phyloP scores from a whole-genome alignment of 371 early-diverging fungal genomes.

The Enterospora canceri region DNA sequence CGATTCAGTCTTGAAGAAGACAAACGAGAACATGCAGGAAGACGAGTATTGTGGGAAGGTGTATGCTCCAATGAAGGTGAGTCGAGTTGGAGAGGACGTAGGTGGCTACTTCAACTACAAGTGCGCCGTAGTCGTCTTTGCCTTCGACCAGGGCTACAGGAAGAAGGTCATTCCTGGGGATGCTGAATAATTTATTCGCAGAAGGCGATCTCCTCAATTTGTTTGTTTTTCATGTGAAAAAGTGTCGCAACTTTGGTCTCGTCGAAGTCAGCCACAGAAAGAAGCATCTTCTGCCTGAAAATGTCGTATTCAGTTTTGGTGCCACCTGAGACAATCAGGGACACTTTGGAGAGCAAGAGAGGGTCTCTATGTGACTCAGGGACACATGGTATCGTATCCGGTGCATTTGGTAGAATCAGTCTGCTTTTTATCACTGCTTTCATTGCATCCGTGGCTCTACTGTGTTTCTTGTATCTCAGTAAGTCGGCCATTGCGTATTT shows the following conservation, averaged over 20 bases:
- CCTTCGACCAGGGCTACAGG: not conserved
- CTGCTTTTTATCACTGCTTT: constrained; percentile 16
- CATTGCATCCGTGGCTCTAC: constrained; percentile 12
- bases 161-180: not conserved
- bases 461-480: constrained; percentile 15
- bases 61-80: not conserved
- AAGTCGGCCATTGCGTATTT: constrained; percentile 28
- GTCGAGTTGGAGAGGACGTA: not conserved
- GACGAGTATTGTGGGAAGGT: not conserved
- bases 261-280: constrained; percentile 20
- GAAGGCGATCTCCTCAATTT: not conserved
- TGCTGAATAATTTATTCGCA: not conserved
- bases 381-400: constrained; percentile 30
- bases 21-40: not conserved
- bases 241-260: constrained; percentile 8
- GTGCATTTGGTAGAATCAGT: constrained; percentile 32
- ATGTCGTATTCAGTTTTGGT: constrained; percentile 5
- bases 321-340: constrained; percentile 24
- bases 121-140: not conserved
- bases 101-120: not conserved
- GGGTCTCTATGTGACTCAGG: constrained; percentile 25
- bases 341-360: constrained; percentile 25
- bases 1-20: not conserved
- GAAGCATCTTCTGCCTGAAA: not conserved
- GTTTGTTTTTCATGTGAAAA: not conserved